These are phyloP conservation scores for Eremochloa ophiuroides DNA, from an alignment of 176 grass and related monocot genomes.

Conservation along the genomic window DNA sequence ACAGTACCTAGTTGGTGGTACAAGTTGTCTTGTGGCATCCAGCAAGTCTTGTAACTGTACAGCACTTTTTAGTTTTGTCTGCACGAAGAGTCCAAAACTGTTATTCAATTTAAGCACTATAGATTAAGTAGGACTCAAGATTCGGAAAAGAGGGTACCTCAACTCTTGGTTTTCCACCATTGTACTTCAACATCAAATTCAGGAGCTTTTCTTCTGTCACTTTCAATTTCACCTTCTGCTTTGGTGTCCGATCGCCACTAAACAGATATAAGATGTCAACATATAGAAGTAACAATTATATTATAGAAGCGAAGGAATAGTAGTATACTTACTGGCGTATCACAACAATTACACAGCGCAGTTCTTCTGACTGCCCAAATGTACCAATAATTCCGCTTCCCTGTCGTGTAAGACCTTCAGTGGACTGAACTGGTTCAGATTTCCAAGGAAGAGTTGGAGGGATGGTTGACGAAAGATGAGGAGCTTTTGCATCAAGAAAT, in stretches of 20 bases:
- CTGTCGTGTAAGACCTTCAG: conserved; percentile 76
- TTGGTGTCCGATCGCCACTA: conserved; percentile 97
- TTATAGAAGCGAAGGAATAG: background rate
- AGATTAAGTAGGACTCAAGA: conserved; percentile 12
- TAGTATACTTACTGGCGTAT: conserved; percentile 87
- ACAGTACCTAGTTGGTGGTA: conserved; percentile 81
- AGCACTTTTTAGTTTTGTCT: conserved; percentile 99
- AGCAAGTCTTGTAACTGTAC: conserved; percentile 96
- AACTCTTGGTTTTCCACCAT: conserved; percentile 86
- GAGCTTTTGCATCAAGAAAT: conserved; percentile 99
- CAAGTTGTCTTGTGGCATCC: conserved; percentile 95
- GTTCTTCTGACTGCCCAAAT: conserved; percentile 98
- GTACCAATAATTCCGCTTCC: conserved; percentile 93
- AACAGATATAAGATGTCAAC: conserved; percentile 33
- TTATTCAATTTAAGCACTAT: conserved; percentile 4
- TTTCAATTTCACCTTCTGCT: conserved; percentile 99
- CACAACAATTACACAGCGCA: conserved; percentile 89
- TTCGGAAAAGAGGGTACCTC: conserved; percentile 47
- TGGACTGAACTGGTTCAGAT: conserved; percentile 61
- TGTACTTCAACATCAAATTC: conserved; percentile 99
- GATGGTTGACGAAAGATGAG: conserved; percentile 91
- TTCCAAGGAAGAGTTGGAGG: conserved; percentile 96
- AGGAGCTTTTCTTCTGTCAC: conserved; percentile 97
- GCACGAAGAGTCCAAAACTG: conserved; percentile 29
- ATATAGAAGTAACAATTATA: conserved; percentile 2